Base-by-base conservation (phyloP, 1,284 basidiomycete genomes). In the Xerocomus minutiporus region DNA sequence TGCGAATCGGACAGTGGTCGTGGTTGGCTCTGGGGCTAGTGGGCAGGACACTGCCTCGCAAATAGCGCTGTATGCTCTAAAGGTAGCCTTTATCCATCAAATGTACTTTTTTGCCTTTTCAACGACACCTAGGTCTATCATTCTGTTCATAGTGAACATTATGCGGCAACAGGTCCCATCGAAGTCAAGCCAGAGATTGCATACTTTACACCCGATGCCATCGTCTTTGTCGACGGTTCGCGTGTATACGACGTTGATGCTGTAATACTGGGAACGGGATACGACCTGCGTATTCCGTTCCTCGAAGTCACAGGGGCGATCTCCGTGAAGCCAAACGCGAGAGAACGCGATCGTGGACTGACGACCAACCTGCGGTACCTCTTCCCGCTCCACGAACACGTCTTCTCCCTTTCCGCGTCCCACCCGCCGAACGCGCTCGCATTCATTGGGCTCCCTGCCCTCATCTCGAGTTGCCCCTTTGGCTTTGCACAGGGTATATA, bases 231-330 rank as follows among this genome's bases (percentile, higher is more conserved):
- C 0, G 80, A 83, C 56, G 75, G 74, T 4, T 73, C 75, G 1
- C 57, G 60, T 0, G 56, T 70, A 1, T 39, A 54, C 13, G 69
- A 74, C 38, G 72, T 80, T 23, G 79, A 83, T 53, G 59, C 72
- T 2, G 64, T 84, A 26, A 63, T 83, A 34, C 71, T 81, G 9
- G 81, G 68, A 0, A 83, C 80, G 0, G 82, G 82, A 5, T 83
- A 83, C 56, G 74, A 81, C 50, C 57, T 76, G 51, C 73, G 71
- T 31, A 68, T 80, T 7, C 80, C 80, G 0, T 83, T 82, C 67
- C 73, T 84, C 15, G 73, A 75, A 39, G 59, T 54, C 15, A 65
- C 73, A 42, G 64, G 71, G 35, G 65, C 65, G 31, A 57, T 77
- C 35, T 47, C 53, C 23, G 49, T 69, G 17, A 56, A 57, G 32